Evolutionary conservation across 2,329 filamentous ascomycete genomes (phyloP).

Genomic region (Colletotrichum lindemuthianum): DNA sequence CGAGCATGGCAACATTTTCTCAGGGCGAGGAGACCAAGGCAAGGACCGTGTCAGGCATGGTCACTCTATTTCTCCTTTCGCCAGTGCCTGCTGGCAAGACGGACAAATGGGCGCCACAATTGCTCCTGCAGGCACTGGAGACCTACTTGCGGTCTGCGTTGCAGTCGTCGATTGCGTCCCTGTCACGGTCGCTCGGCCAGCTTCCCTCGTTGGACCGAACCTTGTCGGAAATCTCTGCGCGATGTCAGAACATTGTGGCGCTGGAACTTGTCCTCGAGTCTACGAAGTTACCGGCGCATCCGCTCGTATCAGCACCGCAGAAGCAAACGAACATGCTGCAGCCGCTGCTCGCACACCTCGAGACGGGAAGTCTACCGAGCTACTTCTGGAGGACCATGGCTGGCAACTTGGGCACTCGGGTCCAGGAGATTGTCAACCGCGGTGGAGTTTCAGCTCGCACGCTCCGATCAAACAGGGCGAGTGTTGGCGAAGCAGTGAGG

Average conservation of each 20-base stretch:
- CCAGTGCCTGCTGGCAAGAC: conserved; percentile 65
- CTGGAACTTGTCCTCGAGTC: conserved; percentile 80
- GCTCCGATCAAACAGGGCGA: conserved; percentile 78
- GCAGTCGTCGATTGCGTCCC: conserved; percentile 78
- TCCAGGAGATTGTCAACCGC: conserved; percentile 84
- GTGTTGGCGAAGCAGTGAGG: conserved; percentile 79
- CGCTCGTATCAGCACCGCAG: conserved; percentile 61
- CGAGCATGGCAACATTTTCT: conserved; percentile 65
- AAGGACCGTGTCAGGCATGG: conserved; percentile 77
- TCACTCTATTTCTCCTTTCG: conserved; percentile 84
- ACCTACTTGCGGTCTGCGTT: conserved; percentile 84
- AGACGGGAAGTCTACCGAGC: conserved; percentile 86
- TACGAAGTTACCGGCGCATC: conserved; percentile 75
- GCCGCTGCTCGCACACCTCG: conserved; percentile 79
- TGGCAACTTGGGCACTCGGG: conserved; percentile 76
- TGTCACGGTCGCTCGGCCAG: conserved; percentile 80
- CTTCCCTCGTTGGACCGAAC: conserved; percentile 85
- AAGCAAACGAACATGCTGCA: conserved; percentile 68
- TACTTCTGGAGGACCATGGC: conserved; percentile 96
- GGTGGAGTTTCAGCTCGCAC: conserved; percentile 88
- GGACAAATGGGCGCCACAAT: conserved; percentile 70
- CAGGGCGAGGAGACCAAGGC: conserved; percentile 80
- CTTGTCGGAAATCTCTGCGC: conserved; percentile 80
- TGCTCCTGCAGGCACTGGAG: conserved; percentile 82
- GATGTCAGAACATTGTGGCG: conserved; percentile 92